Percentiles rank a stretch among this genome's conserved stretches.
These are phyloP conservation scores for Astrephomene gubernaculifera DNA, from an alignment of 139 green algal genomes.

Conservation along the genomic window DNA sequence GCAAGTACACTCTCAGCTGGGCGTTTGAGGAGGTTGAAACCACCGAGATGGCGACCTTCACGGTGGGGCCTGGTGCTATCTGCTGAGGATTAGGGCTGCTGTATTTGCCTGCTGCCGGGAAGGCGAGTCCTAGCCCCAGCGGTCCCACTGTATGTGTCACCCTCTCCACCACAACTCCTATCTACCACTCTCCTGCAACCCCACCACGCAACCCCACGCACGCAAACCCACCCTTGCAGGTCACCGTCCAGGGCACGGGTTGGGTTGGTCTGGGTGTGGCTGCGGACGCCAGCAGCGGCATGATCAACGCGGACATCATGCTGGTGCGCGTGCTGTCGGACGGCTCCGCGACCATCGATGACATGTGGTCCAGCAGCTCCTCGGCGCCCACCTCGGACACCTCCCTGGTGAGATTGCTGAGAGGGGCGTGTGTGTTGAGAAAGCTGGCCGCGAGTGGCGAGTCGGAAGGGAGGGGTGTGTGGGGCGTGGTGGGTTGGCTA, in stretches of 20 bases:
- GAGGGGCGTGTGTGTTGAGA: background rate
- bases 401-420: background rate
- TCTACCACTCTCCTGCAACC: no score
- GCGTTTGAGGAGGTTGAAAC: background rate
- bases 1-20: conserved; percentile 17
- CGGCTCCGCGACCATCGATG: background rate
- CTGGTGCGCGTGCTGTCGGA: conserved; percentile 15
- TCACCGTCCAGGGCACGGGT: background rate
- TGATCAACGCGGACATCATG: conserved; percentile 53
- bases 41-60: conserved; percentile 12
- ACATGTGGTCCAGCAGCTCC: conserved; percentile 1
- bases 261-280: conserved; percentile 24
- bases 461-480: no score
- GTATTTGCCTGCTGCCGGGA: no score
- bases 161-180: no score
- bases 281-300: background rate
- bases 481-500: no score
- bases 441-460: background rate
- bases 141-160: no score
- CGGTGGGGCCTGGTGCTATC: no score
- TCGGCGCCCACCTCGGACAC: background rate
- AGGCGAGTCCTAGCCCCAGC: no score
- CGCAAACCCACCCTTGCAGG: background rate
- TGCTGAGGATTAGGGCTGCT: no score
- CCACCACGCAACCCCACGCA: no score